Percentiles rank a stretch among this genome's conserved stretches.
phyloP scores from a whole-genome alignment of 2,329 filamentous ascomycete genomes.

The Nothophaeocryptopus gaeumannii region DNA sequence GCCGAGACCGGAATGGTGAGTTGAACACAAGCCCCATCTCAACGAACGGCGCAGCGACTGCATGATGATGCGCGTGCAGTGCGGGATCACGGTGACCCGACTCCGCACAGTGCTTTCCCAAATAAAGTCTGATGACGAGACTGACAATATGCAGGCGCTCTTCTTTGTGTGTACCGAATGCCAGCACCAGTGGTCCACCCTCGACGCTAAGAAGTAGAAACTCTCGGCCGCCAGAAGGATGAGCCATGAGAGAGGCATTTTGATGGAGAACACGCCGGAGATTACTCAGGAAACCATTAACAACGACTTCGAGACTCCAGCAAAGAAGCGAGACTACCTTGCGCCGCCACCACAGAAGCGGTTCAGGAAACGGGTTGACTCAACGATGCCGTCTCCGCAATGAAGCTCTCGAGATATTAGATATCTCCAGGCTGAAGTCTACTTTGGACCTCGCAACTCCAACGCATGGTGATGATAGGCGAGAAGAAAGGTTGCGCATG shows the following conservation, averaged over 20 bases:
- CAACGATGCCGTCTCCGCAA: no score
- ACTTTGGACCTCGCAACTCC: no score
- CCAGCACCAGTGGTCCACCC: conserved; percentile 71
- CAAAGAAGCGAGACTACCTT: not conserved
- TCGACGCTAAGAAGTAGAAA: conserved; percentile 29
- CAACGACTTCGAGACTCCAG: conserved; percentile 2
- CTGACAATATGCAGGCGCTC: conserved; percentile 40
- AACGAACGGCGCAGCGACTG: no score
- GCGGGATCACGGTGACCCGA: conserved; percentile 9
- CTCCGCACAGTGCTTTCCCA: no score
- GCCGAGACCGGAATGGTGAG: conserved; percentile 97
- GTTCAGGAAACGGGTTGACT: not conserved
- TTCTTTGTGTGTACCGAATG: conserved; percentile 83
- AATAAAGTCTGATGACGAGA: no score
- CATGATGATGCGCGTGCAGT: no score
- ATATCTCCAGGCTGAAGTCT: no score
- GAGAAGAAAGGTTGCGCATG: no score
- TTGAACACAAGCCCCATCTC: not conserved
- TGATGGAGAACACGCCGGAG: not conserved
- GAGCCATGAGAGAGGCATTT: conserved; percentile 4
- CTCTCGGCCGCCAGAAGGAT: no score
- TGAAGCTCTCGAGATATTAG: no score
- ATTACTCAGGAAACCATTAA: conserved; percentile 10
- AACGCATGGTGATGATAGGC: no score
- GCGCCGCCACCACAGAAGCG: conserved; percentile 3